Base-by-base conservation (phyloP, 441 rosid species). In the Pelargonium fulgidum region DNA sequence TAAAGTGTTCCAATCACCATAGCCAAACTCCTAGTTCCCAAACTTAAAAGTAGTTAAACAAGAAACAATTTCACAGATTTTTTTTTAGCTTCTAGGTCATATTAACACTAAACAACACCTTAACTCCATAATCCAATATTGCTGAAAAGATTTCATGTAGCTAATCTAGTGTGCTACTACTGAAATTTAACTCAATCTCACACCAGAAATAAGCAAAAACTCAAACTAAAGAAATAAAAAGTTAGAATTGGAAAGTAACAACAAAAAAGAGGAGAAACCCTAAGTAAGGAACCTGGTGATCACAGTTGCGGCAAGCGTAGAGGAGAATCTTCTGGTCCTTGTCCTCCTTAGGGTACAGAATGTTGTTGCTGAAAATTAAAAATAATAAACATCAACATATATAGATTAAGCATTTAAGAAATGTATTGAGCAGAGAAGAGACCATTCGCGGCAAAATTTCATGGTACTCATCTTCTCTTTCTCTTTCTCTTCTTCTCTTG, bases 371-470 rank as follows among this genome's bases (percentile, higher is more conserved):
- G 85, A 62, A 73, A 68, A 42, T 45, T 56, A 4, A 72, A 36
- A 10, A 10, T 0, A 24, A 0, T 24, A 24, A 24, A 0, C 26
- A 24, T 24, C 2, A 24, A 24, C n/a, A n/a, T n/a, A 24, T 2
- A 24, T 24, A 24, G 26, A 24, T 2, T 1, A 24, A 24, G 26
- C 26, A 24, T 24, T 1, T 24, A 24, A 2, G 26, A 24, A 2
- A 24, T 24, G 26, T 1, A 24, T 24, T 24, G 26, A 50, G 69
- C 52, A 0, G 7, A 56, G 70, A 52, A 4, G n/a, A 58, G 61
- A 89, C 96, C 96, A 87, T 81, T 89, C 94, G 24, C 96, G 89
- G 82, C 92, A 93, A 76, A 87, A 90, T 48, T 89, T 93, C 97
- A 89, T 89, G 7, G 92, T 81, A 86, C 96, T 90, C 95, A 92